Base-by-base conservation (phyloP, 2,329 filamentous ascomycete species). In the Fusarium foetens region DNA sequence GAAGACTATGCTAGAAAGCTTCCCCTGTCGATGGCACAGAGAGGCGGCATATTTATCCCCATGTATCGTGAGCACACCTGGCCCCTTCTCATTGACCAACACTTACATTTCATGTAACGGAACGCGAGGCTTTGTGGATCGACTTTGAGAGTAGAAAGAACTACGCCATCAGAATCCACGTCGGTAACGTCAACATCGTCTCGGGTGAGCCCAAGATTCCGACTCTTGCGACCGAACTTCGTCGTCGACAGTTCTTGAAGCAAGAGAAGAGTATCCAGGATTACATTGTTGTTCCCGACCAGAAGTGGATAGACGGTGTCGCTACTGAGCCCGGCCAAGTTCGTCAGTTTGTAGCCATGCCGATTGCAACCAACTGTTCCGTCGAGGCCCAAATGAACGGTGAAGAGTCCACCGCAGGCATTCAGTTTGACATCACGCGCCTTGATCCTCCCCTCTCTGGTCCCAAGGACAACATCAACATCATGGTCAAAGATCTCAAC, bases 71-170 rank as follows among this genome's bases (percentile, higher is more conserved):
- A 58, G 58, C 52, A 21, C 4, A 14, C 1, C 1, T 23, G 6
- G 14, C 6, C 36, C 21, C 19, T 7, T 39, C 36, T 39, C 7
- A 12, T 39, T 12, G 19, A 21, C 10, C 36, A 39, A 12, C 7
- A 12, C 36, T 39, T 8, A 39, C 36, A 39, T 5, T 16, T 38
- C 10, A n/a, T 13, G 21, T 1, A 1, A 16, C 36, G 68, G 68
- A 71, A 8, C 31, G 29, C 7, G 65, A 69, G 6, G 60, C 68
- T 3, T 31, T 70, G 33, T 71, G 42, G 51, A 52, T 70, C 9
- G 9, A 6, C 4, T 69, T 70, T 13, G 8, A 7, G 1, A 58
- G 52, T 1, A 0, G 3, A 0, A n/a, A 12, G 8, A 8, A 8
- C 5, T 70, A 70, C 16, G 46, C 31, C 1, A 62, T 71, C 17